Evolutionary conservation across 2,329 filamentous ascomycete genomes (phyloP), one percentile per base, ranked within the genome.

Genomic region (Aspergillus transmontanensis): DNA sequence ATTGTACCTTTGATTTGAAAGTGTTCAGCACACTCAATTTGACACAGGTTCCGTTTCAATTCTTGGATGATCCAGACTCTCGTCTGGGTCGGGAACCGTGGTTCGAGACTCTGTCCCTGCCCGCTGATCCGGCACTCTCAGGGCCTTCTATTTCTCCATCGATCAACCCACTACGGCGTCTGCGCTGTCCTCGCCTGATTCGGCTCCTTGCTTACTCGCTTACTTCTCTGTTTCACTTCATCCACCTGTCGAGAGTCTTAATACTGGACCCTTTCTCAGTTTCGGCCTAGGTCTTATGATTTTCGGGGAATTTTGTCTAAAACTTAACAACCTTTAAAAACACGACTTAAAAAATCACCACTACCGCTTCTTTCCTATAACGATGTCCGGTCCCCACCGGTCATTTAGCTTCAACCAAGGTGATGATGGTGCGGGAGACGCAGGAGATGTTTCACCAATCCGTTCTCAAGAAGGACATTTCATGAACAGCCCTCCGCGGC

Each of bases 351-450:
- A 53, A 28, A 54, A 45, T 19, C 26, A n/a, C 46, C 23, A 5
- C 46, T 16, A 23, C 48, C 19, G 19, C 45, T 28, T 48, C 4
- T 7, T 6, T 7, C 14, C 45, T 30, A 62, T 57, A 62, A 58
- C 46, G 53, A 70, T 70, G 69, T 65, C 68, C 62, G 65, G 66
- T 55, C 60, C 61, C 14, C 45, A 69, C 57, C 66, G 70, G 61
- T 57, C 68, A 57, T 72, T 68, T 66, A 68, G 69, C 53, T 72
- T 69, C 57, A 67, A 69, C 39, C 56, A 65, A 30, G 62, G 61
- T 46, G 68, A 71, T 57, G 66, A 71, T 19, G 43, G 55, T 58
- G 28, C 41, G 34, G 32, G 57, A 57, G 34, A 50, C 34, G 48
- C 51, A 56, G 23, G 51, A 14, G 46, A 57, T 19, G 23, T 57